A percentile compares a stretch with the other conserved stretches of the same genome.
Conservation (phyloP, 2,329 filamentous ascomycete species). For the Colletotrichum eremochloae region DNA sequence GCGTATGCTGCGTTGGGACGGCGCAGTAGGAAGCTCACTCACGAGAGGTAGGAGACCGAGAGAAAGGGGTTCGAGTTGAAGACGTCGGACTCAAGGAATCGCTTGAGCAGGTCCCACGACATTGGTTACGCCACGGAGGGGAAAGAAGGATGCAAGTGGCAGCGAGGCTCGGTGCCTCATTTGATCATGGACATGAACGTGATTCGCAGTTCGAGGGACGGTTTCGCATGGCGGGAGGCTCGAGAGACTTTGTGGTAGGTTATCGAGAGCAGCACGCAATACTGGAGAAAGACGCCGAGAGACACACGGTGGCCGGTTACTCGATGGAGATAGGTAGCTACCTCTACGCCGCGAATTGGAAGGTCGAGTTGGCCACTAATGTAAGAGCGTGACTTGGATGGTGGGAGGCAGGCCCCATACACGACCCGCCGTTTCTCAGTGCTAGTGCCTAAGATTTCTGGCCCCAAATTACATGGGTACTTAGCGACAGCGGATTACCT, state of each 20-base stretch:
- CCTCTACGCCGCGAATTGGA: slow-evolving; percentile 37
- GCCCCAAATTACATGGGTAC: slow-evolving; percentile 35
- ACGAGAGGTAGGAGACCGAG: slow-evolving; percentile 90
- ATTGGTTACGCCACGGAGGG: slow-evolving; percentile 60
- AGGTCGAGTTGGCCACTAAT: slow-evolving; percentile 41
- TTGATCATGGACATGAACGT: slow-evolving; percentile 50
- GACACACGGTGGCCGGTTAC: slow-evolving; percentile 30
- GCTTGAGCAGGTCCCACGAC: slow-evolving; percentile 90
- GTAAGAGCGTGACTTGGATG: slow-evolving; percentile 41
- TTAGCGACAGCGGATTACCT: slow-evolving; percentile 32
- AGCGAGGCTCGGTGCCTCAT: slow-evolving; percentile 54
- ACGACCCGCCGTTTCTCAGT: slow-evolving; percentile 32
- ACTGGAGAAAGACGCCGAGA: slow-evolving; percentile 1
- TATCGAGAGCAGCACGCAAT: slow-evolving; percentile 27
- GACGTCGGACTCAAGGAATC: slow-evolving; percentile 93
- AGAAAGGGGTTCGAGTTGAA: slow-evolving; percentile 93
- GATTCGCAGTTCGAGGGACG: slow-evolving; percentile 42
- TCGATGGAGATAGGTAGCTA: slow-evolving; percentile 34
- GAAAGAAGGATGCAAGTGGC: slow-evolving; percentile 45
- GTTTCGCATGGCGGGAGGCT: slow-evolving; percentile 46
- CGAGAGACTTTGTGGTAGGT: slow-evolving; percentile 4
- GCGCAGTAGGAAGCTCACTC: slow-evolving; percentile 57
- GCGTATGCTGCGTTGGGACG: slow-evolving; percentile 14
- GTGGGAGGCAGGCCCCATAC: slow-evolving; percentile 40
- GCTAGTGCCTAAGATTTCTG: slow-evolving; percentile 37